Base-by-base conservation (phyloP, 1,284 basidiomycete genomes). In the Inonotus obliquus region DNA sequence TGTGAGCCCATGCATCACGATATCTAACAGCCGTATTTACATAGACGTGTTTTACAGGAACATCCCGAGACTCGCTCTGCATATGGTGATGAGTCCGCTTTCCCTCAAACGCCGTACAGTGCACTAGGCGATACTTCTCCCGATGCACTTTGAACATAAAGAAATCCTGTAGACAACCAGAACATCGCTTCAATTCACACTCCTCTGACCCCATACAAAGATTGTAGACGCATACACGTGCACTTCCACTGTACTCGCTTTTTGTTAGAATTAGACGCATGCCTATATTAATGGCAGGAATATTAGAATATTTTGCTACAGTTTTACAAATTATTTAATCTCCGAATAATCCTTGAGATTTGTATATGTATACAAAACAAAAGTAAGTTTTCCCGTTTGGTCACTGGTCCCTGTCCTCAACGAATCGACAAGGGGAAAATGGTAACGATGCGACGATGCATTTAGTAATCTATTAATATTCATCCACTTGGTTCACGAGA, bases 41-140 rank as follows among this genome's bases (percentile, higher is more conserved):
- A 23, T 54, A 58, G 37, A 44, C 21, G 14, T 60, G 59, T 23
- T 41, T 39, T 57, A n/a, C 66, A 91, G 89, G 89, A 91, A 76
- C 83, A 83, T 14, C 83, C 91, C 54, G 87, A 89, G 63, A 77
- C 81, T 11, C 79, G 78, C 4, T 91, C 88, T 1, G 89, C 88
- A 68, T 83, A 81, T 57, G 89, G 85, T 6, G 89, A 87, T 55
- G 86, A 88, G 29, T 71, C 79, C 7, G 81, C 77, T 51, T 86
- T 87, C 4, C 74, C 83, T 10, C 79, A 79, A 67, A 90, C 87
- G 65, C 81, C 81, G 27, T 80, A 81, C 49, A 84, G 86, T 67
- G 84, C 83, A 0, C 75, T 92, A 23, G 86, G 87, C 32, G 91
- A 93, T 66, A 76, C 92, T 47, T 92, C 90, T 17, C 91, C 91